A percentile compares a stretch with the other conserved stretches of the same genome.
Evolutionary conservation across 352 stramenopile species (phyloP).

Genomic region (Discostella stelligera): DNA sequence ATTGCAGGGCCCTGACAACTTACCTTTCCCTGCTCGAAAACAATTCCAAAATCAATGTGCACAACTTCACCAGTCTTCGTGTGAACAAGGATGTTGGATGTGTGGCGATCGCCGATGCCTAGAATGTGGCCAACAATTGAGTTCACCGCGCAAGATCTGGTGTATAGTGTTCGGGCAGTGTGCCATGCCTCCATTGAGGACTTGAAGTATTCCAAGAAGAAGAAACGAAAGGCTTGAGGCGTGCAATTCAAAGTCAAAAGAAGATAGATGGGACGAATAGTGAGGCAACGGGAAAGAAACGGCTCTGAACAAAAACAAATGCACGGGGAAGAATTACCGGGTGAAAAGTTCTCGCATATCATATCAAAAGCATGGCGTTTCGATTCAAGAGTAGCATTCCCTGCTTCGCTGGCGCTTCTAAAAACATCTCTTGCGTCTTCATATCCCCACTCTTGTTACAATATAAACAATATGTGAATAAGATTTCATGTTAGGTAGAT

Average conservation of each 20-base stretch:
- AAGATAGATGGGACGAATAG: neutral
- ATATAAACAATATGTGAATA: slow-evolving; percentile 2
- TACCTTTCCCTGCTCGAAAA: slow-evolving; percentile 97
- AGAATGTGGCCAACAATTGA: slow-evolving; percentile 89
- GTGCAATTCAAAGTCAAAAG: slow-evolving; percentile 89
- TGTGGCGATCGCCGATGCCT: slow-evolving; percentile 98
- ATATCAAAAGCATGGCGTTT: slow-evolving; percentile 84
- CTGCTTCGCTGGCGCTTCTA: slow-evolving; percentile 76
- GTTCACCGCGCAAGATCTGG: slow-evolving; percentile 93
- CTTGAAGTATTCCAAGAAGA: slow-evolving; percentile 95
- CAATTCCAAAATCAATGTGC: slow-evolving; percentile 99
- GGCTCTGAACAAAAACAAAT: neutral
- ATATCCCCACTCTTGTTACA: slow-evolving; percentile 86
- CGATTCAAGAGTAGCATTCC: slow-evolving; percentile 40
- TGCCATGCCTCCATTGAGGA: slow-evolving; percentile 91
- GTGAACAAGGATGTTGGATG: slow-evolving; percentile 98
- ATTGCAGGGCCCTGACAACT: slow-evolving; percentile 6
- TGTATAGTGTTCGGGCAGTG: slow-evolving; percentile 90
- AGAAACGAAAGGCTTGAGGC: slow-evolving; percentile 90
- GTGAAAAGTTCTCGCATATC: slow-evolving; percentile 93
- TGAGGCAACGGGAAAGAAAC: neutral
- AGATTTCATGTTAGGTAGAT: neutral
- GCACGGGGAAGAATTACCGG: slow-evolving; percentile 86
- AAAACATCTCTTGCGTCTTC: slow-evolving; percentile 73
- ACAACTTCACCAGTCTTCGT: slow-evolving; percentile 95